Conservation (phyloP, 495 filamentous ascomycete species). For the Podospora bellae-mahoneyi region DNA sequence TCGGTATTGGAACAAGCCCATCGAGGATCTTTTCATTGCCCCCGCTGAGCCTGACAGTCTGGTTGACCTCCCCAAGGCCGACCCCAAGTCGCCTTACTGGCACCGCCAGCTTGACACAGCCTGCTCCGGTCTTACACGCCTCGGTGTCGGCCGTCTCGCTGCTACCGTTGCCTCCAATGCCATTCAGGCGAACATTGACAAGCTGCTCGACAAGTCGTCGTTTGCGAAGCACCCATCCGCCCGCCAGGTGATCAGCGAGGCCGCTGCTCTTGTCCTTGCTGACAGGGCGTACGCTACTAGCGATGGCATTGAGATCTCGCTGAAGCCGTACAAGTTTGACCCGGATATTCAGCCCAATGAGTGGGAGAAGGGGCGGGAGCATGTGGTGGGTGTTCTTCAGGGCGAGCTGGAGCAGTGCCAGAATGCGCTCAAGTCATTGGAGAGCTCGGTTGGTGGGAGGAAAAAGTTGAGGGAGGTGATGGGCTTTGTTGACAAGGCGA, state of each 20-base stretch:
- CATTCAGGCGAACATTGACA: slow-evolving; percentile 81
- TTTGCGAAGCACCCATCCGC: slow-evolving; percentile 90
- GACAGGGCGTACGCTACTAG: slow-evolving; percentile 94
- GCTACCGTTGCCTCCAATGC: slow-evolving; percentile 85
- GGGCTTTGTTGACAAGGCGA: slow-evolving; percentile 80
- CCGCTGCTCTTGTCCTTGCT: slow-evolving; percentile 80
- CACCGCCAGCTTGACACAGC: slow-evolving; percentile 92
- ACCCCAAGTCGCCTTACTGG: slow-evolving; percentile 84
- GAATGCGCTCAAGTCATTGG: slow-evolving; percentile 67
- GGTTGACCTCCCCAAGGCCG: slow-evolving; percentile 72
- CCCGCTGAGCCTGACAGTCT: slow-evolving; percentile 68
- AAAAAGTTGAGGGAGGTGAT: slow-evolving; percentile 88
- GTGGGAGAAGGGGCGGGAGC: slow-evolving; percentile 80
- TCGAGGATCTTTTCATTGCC: slow-evolving; percentile 65
- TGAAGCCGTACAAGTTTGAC: slow-evolving; percentile 98
- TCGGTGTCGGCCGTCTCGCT: slow-evolving; percentile 88
- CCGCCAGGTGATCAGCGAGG: slow-evolving; percentile 83
- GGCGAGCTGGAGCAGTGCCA: slow-evolving; percentile 82
- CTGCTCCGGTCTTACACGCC: slow-evolving; percentile 81
- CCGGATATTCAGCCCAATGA: slow-evolving; percentile 90
- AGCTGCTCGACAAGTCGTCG: slow-evolving; percentile 69
- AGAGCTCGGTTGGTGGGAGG: slow-evolving; percentile 69
- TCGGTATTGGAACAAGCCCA: slow-evolving; percentile 96
- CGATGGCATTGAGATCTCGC: slow-evolving; percentile 98
- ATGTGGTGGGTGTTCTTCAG: slow-evolving; percentile 71